Conservation (phyloP, 306 rosid genomes). For the Canavalia gladiata region DNA sequence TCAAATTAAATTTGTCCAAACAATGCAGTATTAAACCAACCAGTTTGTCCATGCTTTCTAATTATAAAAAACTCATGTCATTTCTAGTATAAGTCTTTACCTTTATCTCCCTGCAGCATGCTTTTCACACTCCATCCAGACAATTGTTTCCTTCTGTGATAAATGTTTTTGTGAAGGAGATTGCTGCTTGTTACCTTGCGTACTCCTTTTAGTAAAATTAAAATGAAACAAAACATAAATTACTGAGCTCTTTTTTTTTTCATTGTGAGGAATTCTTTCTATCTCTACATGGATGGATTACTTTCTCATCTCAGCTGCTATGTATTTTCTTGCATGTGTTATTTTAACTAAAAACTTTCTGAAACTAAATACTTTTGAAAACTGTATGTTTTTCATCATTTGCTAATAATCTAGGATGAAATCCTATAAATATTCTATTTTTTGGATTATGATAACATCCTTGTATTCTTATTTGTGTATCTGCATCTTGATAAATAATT, state of each 20-base stretch:
- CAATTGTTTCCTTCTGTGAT: slow-evolving; percentile 10
- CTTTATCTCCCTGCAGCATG: slow-evolving; percentile 27
- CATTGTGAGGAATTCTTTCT: slow-evolving; percentile 16
- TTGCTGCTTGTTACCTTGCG: slow-evolving; percentile 16
- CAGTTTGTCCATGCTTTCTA: slow-evolving; percentile 28
- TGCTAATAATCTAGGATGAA: slow-evolving; percentile 10
- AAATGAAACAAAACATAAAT: not conserved
- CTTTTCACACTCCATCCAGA: slow-evolving; percentile 10
- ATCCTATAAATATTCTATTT: not conserved
- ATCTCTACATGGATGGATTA: not conserved
- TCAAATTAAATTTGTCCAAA: slow-evolving; percentile 25
- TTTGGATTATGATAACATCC: not conserved
- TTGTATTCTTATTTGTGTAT: slow-evolving; percentile 16
- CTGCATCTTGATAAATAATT: slow-evolving; percentile 38
- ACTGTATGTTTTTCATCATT: slow-evolving; percentile 14
- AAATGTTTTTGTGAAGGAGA: slow-evolving; percentile 31
- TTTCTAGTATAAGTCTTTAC: not conserved
- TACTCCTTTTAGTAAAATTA: slow-evolving; percentile 3
- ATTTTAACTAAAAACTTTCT: not conserved
- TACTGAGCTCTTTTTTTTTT: slow-evolving; percentile 16
- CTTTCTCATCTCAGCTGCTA: slow-evolving; percentile 32
- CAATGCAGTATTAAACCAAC: not conserved
- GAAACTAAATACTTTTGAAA: not conserved
- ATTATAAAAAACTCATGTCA: not conserved
- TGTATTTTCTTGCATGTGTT: slow-evolving; percentile 24